Base-by-base conservation (phyloP, 1,139 yeast species). In the Scheffersomyces cryptocercus region DNA sequence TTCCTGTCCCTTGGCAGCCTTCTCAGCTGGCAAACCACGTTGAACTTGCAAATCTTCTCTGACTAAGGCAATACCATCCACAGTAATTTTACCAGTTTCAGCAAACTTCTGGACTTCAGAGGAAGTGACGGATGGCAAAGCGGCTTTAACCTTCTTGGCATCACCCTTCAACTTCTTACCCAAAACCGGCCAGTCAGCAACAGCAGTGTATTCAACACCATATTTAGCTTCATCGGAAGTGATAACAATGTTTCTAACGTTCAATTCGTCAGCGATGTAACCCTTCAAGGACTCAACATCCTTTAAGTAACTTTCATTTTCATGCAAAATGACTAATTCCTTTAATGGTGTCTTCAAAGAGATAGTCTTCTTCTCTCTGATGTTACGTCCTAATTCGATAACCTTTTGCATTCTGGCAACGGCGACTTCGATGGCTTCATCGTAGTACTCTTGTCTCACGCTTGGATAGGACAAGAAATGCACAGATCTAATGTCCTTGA, bases 141-240 rank as follows among this genome's bases (percentile, higher is more conserved):
- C 98, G 61, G 85, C 95, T 78, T 93, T 93, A 48, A 95, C 99
- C 66, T 82, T 86, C 73, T 87, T 89, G 52, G 88, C 95, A 60
- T 91, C 98, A 64, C 84, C 84, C 81, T 91, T 91, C 67, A 95
- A 81, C 70, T 93, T 93, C 79, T 93, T 93, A 72, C 99, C 99
- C 55, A 95, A 80, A 13, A 90, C 89, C 42, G 98, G 96, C 99
- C 99, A 95, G 73, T 95, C 99, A 38, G 99, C 99, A 65, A 88
- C 95, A 39, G 93, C 97, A 49, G 81, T 82, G 75, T 91, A 93
- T 62, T 85, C 88, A 50, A 95, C 98, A 57, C 93, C 95, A 61
- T 90, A 91, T 61, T 85, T 84, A 56, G 79, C 85, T 73, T 95
- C 99, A 61, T 95, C 97, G 28, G 89, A 78, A 29, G 98, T 90